Percentiles rank a stretch among this genome's conserved stretches.
Conservation (phyloP, 805 yeast genomes). For the Candida nitratophila region DNA sequence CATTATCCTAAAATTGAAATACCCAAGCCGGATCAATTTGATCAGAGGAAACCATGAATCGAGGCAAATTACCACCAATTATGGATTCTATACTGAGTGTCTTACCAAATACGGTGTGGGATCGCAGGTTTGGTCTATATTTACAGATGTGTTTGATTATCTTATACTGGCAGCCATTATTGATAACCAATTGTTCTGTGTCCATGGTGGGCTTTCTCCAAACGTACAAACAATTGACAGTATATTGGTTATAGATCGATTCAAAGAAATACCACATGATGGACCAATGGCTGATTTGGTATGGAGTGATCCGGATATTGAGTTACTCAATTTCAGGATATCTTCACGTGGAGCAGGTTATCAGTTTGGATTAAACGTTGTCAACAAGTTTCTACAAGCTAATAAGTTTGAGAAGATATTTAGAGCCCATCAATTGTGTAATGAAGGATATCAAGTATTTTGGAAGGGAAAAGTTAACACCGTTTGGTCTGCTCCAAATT, state of each 20-base stretch:
- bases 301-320: slow-evolving; percentile 97
- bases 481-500: slow-evolving; percentile 98
- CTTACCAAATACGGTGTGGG: slow-evolving; percentile 74
- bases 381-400: slow-evolving; percentile 72
- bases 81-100: slow-evolving; percentile 95
- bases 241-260: slow-evolving; percentile 82
- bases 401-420: slow-evolving; percentile 76
- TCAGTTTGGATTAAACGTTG: slow-evolving; percentile 88
- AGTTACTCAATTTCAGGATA: slow-evolving; percentile 68
- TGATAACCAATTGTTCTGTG: slow-evolving; percentile 85
- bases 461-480: slow-evolving; percentile 90
- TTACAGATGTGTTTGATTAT: slow-evolving; percentile 91
- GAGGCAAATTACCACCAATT: slow-evolving; percentile 92
- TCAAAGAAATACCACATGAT: slow-evolving; percentile 94
- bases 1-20: slow-evolving; percentile 76
- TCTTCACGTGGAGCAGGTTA: slow-evolving; percentile 98
- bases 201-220: slow-evolving; percentile 96
- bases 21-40: slow-evolving; percentile 75
- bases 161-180: slow-evolving; percentile 84
- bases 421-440: slow-evolving; percentile 94
- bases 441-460: slow-evolving; percentile 89
- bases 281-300: slow-evolving; percentile 99
- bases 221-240: slow-evolving; percentile 92
- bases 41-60: slow-evolving; percentile 96
- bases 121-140: slow-evolving; percentile 75